A percentile compares a stretch with the other conserved stretches of the same genome.
These are phyloP conservation scores for Phytophthora ohioensis DNA, from an alignment of 352 stramenopile genomes.

Conservation along the genomic window DNA sequence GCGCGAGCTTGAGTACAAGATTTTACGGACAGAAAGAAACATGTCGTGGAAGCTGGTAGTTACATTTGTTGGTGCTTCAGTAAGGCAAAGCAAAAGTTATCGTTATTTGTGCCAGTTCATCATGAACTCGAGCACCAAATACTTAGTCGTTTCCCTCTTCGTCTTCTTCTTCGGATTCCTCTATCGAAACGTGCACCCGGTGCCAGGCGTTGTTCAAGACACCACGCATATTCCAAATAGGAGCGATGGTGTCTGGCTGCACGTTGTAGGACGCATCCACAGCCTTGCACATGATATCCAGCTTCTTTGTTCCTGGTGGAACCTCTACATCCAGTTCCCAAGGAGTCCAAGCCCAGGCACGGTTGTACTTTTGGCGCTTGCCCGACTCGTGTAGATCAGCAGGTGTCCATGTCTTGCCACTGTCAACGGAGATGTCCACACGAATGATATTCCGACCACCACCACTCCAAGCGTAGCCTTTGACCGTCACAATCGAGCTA, in stretches of 20 bases:
- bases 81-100: constrained; percentile 1
- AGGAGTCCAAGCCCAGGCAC: constrained; percentile 96
- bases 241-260: constrained; percentile 95
- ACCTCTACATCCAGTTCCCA: constrained; percentile 96
- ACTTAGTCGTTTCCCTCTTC: constrained; percentile 34
- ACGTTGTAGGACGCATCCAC: constrained; percentile 97
- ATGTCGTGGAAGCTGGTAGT: background rate
- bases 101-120: background rate
- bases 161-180: constrained; percentile 55
- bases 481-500: constrained; percentile 87
- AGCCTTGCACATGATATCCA: constrained; percentile 94
- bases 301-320: constrained; percentile 71
- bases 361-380: constrained; percentile 88
- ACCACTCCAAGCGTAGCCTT: constrained; percentile 95
- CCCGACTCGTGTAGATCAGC: constrained; percentile 90
- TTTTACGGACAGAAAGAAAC: background rate
- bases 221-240: constrained; percentile 98
- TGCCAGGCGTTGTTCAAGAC: constrained; percentile 98
- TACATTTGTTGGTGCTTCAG: too few relatives aligned
- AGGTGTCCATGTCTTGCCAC: constrained; percentile 93
- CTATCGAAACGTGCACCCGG: constrained; percentile 76
- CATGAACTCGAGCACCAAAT: too few relatives aligned
- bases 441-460: constrained; percentile 96
- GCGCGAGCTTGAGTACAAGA: constrained; percentile 3
- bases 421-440: constrained; percentile 96